A percentile compares a stretch with the other conserved stretches of the same genome.
Conservation (phyloP, 495 filamentous ascomycete genomes). For the Aspergillus campestris region DNA sequence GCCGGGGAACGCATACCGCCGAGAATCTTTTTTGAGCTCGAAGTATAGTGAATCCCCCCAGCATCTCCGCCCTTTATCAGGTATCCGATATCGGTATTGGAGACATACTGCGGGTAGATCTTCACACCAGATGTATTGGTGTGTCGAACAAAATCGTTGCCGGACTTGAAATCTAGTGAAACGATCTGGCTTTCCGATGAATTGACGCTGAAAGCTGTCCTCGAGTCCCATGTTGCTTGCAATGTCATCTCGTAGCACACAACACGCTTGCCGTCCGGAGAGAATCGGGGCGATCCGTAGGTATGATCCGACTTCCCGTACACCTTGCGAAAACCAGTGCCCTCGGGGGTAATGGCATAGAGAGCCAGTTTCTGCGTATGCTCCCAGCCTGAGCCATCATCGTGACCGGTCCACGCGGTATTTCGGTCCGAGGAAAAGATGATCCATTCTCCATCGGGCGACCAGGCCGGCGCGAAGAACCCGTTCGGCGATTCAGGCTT, state of each 20-base stretch:
- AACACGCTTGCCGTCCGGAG: constrained; percentile 18
- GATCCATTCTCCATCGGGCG: constrained; percentile 20
- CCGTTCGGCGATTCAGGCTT: constrained; percentile 16
- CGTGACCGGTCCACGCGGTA: constrained; percentile 18
- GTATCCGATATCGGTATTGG: constrained; percentile 15
- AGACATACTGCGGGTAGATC: constrained; percentile 18
- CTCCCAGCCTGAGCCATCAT: constrained; percentile 19
- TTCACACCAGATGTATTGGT: constrained; percentile 14
- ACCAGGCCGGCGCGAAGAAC: constrained; percentile 25
- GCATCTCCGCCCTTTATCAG: constrained; percentile 14
- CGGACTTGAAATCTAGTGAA: constrained; percentile 17
- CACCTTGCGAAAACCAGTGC: constrained; percentile 18
- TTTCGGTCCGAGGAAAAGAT: constrained; percentile 19
- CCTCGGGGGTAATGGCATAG: constrained; percentile 20
- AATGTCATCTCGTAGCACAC: constrained; percentile 24
- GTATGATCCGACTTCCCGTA: constrained; percentile 8
- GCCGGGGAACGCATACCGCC: constrained; percentile 17
- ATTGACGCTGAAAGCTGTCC: constrained; percentile 17
- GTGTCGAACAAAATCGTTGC: constrained; percentile 11
- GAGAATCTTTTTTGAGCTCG: constrained; percentile 9
- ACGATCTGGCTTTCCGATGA: constrained; percentile 13
- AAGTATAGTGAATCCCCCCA: constrained; percentile 17
- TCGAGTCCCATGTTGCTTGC: constrained; percentile 19
- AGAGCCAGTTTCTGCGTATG: constrained; percentile 25
- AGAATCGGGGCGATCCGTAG: constrained; percentile 22